A percentile compares a stretch with the other conserved stretches of the same genome.
These are phyloP conservation scores for Chlorella sp. DNA, from an alignment of 139 green algal genomes.

Conservation along the genomic window DNA sequence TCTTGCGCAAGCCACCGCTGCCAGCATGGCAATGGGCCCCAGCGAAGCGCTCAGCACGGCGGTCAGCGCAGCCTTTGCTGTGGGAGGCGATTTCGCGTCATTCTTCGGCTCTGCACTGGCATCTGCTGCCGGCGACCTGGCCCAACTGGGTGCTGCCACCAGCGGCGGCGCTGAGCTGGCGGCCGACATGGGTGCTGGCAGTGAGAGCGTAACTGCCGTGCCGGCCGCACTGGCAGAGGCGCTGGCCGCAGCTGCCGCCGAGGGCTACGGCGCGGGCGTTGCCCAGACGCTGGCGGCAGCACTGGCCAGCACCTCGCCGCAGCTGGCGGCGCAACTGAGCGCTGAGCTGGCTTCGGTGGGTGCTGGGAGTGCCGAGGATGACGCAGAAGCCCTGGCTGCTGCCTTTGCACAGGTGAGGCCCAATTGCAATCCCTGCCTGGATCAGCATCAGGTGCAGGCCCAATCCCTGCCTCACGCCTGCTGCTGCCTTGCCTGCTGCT, in stretches of 20 bases:
- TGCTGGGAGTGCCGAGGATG: neutral
- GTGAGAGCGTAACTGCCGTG: neutral
- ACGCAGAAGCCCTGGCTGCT: neutral
- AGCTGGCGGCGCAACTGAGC: neutral
- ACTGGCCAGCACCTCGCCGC: neutral
- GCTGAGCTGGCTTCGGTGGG: neutral
- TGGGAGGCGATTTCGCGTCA: slow-evolving; percentile 4
- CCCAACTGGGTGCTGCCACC: neutral
- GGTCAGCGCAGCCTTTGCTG: neutral
- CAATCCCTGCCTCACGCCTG: too few species aligned
- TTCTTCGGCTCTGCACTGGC: slow-evolving; percentile 6
- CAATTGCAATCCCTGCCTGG: neutral
- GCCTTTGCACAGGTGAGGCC: neutral
- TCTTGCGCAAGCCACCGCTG: neutral
- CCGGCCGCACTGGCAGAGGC: neutral
- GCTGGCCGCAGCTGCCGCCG: neutral
- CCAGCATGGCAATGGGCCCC: slow-evolving; percentile 14
- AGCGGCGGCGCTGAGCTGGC: too few species aligned
- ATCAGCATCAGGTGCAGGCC: too few species aligned
- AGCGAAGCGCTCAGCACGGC: neutral
- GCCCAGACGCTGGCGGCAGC: slow-evolving; percentile 1
- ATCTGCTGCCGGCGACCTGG: slow-evolving; percentile 1
- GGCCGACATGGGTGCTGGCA: neutral
- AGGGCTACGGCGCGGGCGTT: neutral
- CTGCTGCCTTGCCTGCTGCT: neutral